phyloP scores from a whole-genome alignment of 768 basidiomycete species.

The Kwoniella pini region DNA sequence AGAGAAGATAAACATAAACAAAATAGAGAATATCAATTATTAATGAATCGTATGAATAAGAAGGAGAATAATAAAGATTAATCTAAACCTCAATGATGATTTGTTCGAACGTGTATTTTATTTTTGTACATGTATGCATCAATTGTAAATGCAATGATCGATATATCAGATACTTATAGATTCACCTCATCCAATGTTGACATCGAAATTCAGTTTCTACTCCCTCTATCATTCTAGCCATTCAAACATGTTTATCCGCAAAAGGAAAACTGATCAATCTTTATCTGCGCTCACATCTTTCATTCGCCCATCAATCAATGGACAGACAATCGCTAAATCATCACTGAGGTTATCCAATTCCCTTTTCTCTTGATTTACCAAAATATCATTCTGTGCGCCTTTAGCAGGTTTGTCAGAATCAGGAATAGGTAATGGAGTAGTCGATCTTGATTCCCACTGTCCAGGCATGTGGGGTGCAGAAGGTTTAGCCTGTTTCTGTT shows the following conservation, averaged over 20 bases:
- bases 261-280: neutral
- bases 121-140: conserved; percentile 18
- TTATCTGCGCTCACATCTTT: conserved; percentile 58
- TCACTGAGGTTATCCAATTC: conserved; percentile 53
- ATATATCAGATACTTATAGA: neutral
- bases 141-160: neutral
- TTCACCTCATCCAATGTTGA: neutral
- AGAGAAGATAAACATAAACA: conserved; percentile 30
- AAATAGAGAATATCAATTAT: conserved; percentile 40
- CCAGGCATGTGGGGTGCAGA: conserved; percentile 12
- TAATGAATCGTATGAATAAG: conserved; percentile 45
- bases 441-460: conserved; percentile 6
- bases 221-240: neutral
- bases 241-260: too few relatives aligned
- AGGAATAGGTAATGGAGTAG: neutral
- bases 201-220: neutral
- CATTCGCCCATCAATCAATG: conserved; percentile 68
- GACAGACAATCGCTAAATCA: conserved; percentile 65
- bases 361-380: conserved; percentile 23
- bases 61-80: conserved; percentile 17
- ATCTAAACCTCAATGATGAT: too few relatives aligned
- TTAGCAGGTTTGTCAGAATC: neutral
- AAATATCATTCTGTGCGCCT: conserved; percentile 8
- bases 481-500: neutral
- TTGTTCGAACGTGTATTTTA: too few relatives aligned